Evolutionary conservation across 352 stramenopile species (phyloP).

Genomic region (Globisporangium carolinianum): DNA sequence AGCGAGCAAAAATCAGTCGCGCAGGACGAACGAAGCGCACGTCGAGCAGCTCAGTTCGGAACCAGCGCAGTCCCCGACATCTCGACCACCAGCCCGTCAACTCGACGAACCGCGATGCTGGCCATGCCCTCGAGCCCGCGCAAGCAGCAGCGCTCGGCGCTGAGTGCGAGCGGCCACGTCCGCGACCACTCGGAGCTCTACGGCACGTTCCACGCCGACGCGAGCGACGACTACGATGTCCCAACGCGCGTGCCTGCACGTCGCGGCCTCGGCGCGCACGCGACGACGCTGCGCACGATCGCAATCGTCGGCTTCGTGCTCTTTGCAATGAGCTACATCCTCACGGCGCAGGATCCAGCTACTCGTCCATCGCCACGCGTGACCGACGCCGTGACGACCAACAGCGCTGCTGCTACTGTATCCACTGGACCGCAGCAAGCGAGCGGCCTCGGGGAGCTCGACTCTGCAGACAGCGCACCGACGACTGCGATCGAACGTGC

Average conservation of each 20-base stretch:
- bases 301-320: slow-evolving; percentile 27
- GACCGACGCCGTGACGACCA: neutral
- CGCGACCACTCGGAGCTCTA: slow-evolving; percentile 24
- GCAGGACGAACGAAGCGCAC: too few relatives aligned
- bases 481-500: neutral
- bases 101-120: neutral
- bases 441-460: neutral
- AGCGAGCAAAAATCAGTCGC: too few relatives aligned
- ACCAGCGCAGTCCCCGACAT: neutral
- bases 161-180: neutral
- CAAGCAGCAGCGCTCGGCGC: slow-evolving; percentile 5
- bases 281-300: slow-evolving; percentile 15
- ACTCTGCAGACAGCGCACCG: neutral
- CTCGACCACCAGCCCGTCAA: neutral
- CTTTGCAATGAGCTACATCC: slow-evolving; percentile 20
- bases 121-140: slow-evolving; percentile 1
- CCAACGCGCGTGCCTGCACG: slow-evolving; percentile 1
- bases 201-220: slow-evolving; percentile 33
- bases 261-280: slow-evolving; percentile 1
- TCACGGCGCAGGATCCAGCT: slow-evolving; percentile 11
- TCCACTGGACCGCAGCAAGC: neutral
- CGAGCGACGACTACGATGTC: neutral
- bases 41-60: too few relatives aligned
- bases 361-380: neutral
- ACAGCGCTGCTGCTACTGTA: neutral